Percentiles rank a stretch among this genome's conserved stretches.
Evolutionary conservation across 2,329 filamentous ascomycete genomes (phyloP).

Genomic region (Cryoendolithus antarcticus): DNA sequence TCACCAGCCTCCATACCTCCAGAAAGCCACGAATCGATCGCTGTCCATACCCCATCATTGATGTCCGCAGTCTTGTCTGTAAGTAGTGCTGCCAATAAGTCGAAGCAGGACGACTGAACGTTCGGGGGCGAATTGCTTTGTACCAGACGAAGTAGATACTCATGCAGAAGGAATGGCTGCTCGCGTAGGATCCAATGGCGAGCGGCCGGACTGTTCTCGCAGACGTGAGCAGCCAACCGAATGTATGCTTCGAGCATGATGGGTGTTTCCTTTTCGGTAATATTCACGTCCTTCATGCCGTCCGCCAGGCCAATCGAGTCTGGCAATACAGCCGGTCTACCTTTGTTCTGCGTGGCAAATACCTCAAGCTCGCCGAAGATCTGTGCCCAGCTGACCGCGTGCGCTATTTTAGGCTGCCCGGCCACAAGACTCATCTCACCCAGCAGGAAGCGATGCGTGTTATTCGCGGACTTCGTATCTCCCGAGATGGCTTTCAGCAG

Average conservation of each 20-base stretch:
- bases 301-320: conserved; percentile 30
- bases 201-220: conserved; percentile 58
- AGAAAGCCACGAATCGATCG: conserved; percentile 67
- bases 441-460: conserved; percentile 77
- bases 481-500: conserved; percentile 83
- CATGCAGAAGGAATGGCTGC: conserved; percentile 56
- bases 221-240: conserved; percentile 72
- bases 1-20: conserved; percentile 26
- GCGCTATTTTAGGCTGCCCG: conserved; percentile 64
- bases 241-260: conserved; percentile 95
- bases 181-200: conserved; percentile 61
- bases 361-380: conserved; percentile 84
- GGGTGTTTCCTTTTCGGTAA: conserved; percentile 85
- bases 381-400: conserved; percentile 82
- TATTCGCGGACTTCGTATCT: conserved; percentile 67
- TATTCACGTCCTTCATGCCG: conserved; percentile 37
- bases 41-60: conserved; percentile 64
- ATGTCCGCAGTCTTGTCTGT: conserved; percentile 57
- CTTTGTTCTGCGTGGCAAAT: conserved; percentile 66
- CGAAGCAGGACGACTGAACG: conserved; percentile 71
- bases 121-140: conserved; percentile 37
- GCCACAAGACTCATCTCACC: conserved; percentile 55
- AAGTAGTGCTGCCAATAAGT: conserved; percentile 62
- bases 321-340: conserved; percentile 43
- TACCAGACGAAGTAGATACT: conserved; percentile 66